Conservation (phyloP, 2,329 filamentous ascomycete species). For the Pseudogymnoascus sp. region DNA sequence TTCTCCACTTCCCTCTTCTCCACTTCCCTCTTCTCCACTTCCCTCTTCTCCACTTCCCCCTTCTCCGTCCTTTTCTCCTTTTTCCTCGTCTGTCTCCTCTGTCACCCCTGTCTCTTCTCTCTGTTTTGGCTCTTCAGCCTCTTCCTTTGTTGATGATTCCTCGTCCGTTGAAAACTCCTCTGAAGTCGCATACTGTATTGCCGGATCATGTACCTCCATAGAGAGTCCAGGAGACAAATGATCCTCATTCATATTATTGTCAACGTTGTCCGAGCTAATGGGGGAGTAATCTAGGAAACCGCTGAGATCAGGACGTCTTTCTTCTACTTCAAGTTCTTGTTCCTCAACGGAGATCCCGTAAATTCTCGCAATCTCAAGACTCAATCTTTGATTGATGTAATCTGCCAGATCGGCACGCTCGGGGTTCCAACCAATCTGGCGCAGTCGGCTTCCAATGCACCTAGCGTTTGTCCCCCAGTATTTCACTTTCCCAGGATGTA, state of each 20-base stretch:
- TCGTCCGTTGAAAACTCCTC: background rate
- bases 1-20: background rate
- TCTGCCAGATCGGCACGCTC: background rate
- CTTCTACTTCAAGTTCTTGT: background rate
- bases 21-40: background rate
- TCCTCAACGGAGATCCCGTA: background rate
- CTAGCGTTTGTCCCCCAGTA: background rate
- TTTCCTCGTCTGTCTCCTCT: background rate
- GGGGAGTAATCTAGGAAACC: background rate
- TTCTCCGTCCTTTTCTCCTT: background rate
- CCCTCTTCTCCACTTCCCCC: background rate
- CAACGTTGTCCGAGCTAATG: background rate
- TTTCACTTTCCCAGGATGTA: background rate
- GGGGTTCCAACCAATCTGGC: background rate
- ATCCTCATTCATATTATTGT: background rate
- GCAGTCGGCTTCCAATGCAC: background rate
- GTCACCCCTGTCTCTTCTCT: background rate
- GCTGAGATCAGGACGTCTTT: background rate
- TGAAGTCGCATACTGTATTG: background rate
- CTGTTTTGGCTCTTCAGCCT: background rate
- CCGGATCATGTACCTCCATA: background rate
- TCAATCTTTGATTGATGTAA: background rate
- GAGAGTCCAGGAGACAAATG: background rate
- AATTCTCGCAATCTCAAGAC: background rate
- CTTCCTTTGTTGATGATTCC: too few species aligned